Evolutionary conservation across 768 basidiomycete genomes (phyloP).

Genomic region (Cystobasidium tubakii): DNA sequence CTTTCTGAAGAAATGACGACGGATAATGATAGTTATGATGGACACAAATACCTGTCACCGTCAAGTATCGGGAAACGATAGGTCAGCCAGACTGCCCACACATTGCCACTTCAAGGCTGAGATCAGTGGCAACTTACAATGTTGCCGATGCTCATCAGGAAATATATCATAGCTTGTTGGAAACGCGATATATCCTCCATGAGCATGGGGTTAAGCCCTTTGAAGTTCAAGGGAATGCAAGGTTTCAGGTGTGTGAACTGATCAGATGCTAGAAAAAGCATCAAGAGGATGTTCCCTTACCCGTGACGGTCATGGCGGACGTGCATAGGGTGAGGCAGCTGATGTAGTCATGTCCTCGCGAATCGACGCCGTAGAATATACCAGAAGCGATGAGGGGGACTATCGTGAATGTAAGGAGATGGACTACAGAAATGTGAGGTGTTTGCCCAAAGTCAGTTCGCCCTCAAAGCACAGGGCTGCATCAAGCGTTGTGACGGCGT

Average conservation of each 20-base stretch:
- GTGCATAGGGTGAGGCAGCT: constrained; percentile 28
- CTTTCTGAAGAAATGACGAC: constrained; percentile 68
- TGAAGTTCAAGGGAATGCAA: no score
- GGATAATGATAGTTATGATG: constrained; percentile 73
- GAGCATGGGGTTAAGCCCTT: constrained; percentile 46
- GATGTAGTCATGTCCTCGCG: constrained; percentile 42
- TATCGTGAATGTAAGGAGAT: constrained; percentile 53
- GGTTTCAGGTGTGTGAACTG: no score
- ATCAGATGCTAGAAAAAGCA: neutral
- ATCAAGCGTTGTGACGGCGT: no score
- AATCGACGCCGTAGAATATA: constrained; percentile 79
- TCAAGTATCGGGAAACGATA: constrained; percentile 25
- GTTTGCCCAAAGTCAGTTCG: neutral
- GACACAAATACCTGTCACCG: constrained; percentile 63
- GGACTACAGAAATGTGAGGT: constrained; percentile 53
- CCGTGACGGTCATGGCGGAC: constrained; percentile 35
- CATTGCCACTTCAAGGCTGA: no score
- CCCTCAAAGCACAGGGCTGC: no score
- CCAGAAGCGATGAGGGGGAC: constrained; percentile 71
- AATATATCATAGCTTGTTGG: constrained; percentile 46
- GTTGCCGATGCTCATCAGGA: constrained; percentile 37
- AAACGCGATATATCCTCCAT: constrained; percentile 45
- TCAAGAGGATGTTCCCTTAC: neutral
- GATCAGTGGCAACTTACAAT: constrained; percentile 35
- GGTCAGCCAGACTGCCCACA: neutral